Conservation (phyloP, 1,139 yeast genomes). For the Debaryomyces subglobosus region DNA sequence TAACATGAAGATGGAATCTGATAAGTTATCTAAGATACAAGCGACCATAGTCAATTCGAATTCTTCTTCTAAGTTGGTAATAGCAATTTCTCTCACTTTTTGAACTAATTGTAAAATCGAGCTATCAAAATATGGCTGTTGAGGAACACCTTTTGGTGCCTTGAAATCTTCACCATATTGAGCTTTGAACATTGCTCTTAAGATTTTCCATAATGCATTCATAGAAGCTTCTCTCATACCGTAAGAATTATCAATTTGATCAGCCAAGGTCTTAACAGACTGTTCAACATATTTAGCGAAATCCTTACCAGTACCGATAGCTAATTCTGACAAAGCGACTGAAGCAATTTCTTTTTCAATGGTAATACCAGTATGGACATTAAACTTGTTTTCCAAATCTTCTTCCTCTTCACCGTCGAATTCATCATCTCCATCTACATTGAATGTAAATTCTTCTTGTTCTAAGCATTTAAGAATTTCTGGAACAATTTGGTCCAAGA, state of each 20-base stretch:
- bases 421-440: slow-evolving; percentile 41
- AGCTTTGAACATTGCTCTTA: slow-evolving; percentile 68
- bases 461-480: slow-evolving; percentile 81
- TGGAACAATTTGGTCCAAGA: slow-evolving; percentile 81
- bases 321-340: slow-evolving; percentile 88
- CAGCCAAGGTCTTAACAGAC: slow-evolving; percentile 64
- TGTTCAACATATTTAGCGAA: slow-evolving; percentile 80
- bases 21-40: slow-evolving; percentile 72
- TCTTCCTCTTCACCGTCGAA: slow-evolving; percentile 50
- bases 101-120: slow-evolving; percentile 62
- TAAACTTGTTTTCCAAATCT: slow-evolving; percentile 70
- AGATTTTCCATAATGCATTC: slow-evolving; percentile 80
- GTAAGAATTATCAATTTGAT: slow-evolving; percentile 82
- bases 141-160: slow-evolving; percentile 76
- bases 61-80: slow-evolving; percentile 70
- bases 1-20: slow-evolving; percentile 68
- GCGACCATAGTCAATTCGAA: slow-evolving; percentile 83
- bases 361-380: slow-evolving; percentile 92
- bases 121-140: slow-evolving; percentile 59
- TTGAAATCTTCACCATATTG: slow-evolving; percentile 52
- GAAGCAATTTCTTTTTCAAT: slow-evolving; percentile 97
- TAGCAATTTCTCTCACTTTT: slow-evolving; percentile 66
- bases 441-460: slow-evolving; percentile 75
- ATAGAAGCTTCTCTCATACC: slow-evolving; percentile 92
- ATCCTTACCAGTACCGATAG: slow-evolving; percentile 78